phyloP scores from a whole-genome alignment of 805 yeast genomes.

The Yarrowia divulgata region DNA sequence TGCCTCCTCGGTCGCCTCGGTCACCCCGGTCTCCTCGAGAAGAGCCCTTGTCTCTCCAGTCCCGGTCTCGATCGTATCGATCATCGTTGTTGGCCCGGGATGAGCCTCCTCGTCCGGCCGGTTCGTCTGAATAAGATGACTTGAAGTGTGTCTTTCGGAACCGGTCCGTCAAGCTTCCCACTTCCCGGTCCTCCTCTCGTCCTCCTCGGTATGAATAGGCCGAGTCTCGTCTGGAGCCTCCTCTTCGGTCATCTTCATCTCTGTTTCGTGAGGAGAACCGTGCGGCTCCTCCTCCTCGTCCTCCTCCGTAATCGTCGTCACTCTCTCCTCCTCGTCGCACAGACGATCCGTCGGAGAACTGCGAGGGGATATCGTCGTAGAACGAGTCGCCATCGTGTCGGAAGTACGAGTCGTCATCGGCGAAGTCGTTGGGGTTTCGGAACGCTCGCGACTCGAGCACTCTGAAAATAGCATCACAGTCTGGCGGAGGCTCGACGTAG shows the following conservation, averaged over 20 bases:
- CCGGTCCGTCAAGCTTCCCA: constrained; percentile 51
- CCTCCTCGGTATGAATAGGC: constrained; percentile 6
- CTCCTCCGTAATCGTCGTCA: constrained; percentile 43
- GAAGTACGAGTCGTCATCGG: constrained; percentile 56
- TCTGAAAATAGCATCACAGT: constrained; percentile 84
- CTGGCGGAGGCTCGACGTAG: constrained; percentile 90
- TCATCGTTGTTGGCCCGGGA: constrained; percentile 51
- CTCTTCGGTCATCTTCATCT: constrained; percentile 17
- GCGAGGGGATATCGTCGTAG: constrained; percentile 78
- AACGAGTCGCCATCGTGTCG: constrained; percentile 68
- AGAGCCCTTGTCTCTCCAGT: constrained; percentile 37
- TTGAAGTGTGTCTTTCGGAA: constrained; percentile 52
- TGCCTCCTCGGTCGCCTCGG: constrained; percentile 14
- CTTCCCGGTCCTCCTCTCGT: constrained; percentile 44
- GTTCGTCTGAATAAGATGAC: constrained; percentile 53
- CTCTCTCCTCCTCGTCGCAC: constrained; percentile 39
- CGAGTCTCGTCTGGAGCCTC: constrained; percentile 33
- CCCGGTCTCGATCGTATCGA: constrained; percentile 23
- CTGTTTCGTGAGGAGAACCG: constrained; percentile 33
- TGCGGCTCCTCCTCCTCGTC: constrained; percentile 43
- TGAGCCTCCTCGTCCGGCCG: constrained; percentile 55
- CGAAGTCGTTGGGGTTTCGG: constrained; percentile 51
- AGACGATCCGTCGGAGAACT: constrained; percentile 61
- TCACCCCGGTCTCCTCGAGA: constrained; percentile 26
- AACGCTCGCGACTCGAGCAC: constrained; percentile 87